phyloP scores from a whole-genome alignment of 805 yeast species.

The Metschnikowia bowlesiae region DNA sequence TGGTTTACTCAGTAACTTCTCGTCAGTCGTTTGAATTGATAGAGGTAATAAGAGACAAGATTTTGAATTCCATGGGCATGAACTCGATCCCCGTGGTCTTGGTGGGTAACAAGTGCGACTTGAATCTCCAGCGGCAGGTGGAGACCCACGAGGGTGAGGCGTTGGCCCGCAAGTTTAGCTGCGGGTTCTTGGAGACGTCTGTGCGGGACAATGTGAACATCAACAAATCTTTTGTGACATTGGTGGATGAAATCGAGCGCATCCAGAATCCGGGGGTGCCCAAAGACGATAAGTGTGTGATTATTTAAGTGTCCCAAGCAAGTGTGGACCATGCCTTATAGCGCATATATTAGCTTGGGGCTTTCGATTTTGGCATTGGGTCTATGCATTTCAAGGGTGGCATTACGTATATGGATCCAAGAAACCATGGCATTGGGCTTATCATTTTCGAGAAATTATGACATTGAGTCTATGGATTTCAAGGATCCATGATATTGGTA shows the following conservation, averaged over 20 bases:
- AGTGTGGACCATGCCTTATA: not conserved
- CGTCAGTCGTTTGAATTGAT: conserved; percentile 73
- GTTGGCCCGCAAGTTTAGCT: conserved; percentile 41
- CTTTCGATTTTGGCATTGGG: too few species aligned
- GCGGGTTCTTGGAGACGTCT: conserved; percentile 46
- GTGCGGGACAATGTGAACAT: conserved; percentile 46
- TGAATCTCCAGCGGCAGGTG: conserved; percentile 18
- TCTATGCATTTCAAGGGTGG: too few species aligned
- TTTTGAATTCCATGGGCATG: conserved; percentile 59
- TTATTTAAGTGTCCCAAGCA: conserved; percentile 30
- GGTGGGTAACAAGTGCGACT: conserved; percentile 19
- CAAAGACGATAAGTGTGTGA: conserved; percentile 47
- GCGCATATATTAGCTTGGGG: too few species aligned
- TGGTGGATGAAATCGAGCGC: conserved; percentile 53
- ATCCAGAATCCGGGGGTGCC: conserved; percentile 50
- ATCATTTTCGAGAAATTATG: too few species aligned
- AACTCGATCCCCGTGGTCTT: conserved; percentile 47
- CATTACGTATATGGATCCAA: too few species aligned
- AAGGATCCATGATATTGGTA: too few species aligned
- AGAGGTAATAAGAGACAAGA: conserved; percentile 75
- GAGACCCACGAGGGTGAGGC: conserved; percentile 29
- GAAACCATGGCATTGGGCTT: too few species aligned
- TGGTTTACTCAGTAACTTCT: conserved; percentile 79
- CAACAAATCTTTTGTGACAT: conserved; percentile 55
- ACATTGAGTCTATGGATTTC: too few species aligned